phyloP scores from a whole-genome alignment of 352 stramenopile genomes.

The Globisporangium paroecandrum region DNA sequence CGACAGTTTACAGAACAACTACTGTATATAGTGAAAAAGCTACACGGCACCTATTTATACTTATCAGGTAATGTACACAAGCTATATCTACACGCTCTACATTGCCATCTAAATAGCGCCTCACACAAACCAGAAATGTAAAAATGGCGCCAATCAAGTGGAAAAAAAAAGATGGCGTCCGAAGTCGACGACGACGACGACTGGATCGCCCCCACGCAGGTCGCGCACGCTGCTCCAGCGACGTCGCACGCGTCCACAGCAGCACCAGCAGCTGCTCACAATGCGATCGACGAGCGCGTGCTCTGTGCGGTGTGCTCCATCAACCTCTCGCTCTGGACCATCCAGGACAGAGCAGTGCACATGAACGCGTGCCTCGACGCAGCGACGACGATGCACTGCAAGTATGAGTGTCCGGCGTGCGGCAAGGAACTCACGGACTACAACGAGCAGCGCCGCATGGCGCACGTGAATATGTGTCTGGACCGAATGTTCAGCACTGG shows the following conservation, averaged over 20 bases:
- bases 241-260: conserved; percentile 3
- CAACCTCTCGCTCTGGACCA: conserved; percentile 47
- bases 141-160: background rate
- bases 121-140: background rate
- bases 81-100: too few species aligned
- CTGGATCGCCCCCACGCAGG: conserved; percentile 28
- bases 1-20: background rate
- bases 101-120: too few species aligned
- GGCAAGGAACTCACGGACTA: conserved; percentile 53
- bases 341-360: conserved; percentile 54
- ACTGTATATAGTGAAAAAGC: too few species aligned
- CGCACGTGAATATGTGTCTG: conserved; percentile 71
- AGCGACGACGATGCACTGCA: conserved; percentile 17
- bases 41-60: too few species aligned
- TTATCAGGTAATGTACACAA: too few species aligned
- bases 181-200: conserved; percentile 21
- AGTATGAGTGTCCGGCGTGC: conserved; percentile 58
- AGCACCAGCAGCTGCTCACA: background rate
- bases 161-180: background rate
- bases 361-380: conserved; percentile 77
- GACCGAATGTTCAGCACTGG: conserved; percentile 26
- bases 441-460: conserved; percentile 57
- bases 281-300: conserved; percentile 19
- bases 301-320: conserved; percentile 58
- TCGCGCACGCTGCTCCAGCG: background rate